Percentiles rank a stretch among this genome's conserved stretches.
Evolutionary conservation across 108 stramenopile species (phyloP).

Genomic region (Poteriospumella lacustris): DNA sequence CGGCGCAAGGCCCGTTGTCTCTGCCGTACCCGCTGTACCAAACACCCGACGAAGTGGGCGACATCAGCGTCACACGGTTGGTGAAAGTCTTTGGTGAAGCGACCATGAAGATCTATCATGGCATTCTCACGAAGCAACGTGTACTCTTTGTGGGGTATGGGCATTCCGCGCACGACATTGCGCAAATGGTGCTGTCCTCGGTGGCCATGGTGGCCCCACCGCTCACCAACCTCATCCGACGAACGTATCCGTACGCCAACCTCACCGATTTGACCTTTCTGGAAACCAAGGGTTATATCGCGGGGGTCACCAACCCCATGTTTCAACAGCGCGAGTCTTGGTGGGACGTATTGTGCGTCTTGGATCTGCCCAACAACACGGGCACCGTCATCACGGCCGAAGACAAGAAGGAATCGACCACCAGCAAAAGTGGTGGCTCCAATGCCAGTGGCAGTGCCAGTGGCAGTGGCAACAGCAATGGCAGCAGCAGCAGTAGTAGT

Average conservation of each 20-base stretch:
- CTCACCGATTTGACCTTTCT: constrained; percentile 47
- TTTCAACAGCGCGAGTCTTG: constrained; percentile 42
- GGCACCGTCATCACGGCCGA: constrained; percentile 16
- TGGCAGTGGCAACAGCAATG: neutral
- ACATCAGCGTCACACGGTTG: constrained; percentile 26
- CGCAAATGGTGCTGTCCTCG: constrained; percentile 36
- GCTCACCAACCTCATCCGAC: constrained; percentile 31
- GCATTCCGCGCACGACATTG: constrained; percentile 41
- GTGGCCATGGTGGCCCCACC: constrained; percentile 24
- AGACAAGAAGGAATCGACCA: neutral
- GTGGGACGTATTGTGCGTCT: constrained; percentile 52
- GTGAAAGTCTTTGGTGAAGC: constrained; percentile 39
- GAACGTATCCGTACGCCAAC: constrained; percentile 47
- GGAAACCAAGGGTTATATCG: constrained; percentile 40
- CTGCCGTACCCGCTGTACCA: neutral
- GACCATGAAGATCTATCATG: constrained; percentile 40
- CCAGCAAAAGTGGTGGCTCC: neutral
- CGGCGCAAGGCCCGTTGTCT: too few species aligned
- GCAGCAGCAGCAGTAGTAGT: too few species aligned
- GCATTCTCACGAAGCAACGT: constrained; percentile 35
- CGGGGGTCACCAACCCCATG: constrained; percentile 52
- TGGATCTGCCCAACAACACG: neutral
- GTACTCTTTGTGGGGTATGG: constrained; percentile 47
- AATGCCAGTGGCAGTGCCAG: neutral
- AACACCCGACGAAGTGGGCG: constrained; percentile 17